Conservation (phyloP, 148 eudicot species). For the Chenopodium suecicum region DNA sequence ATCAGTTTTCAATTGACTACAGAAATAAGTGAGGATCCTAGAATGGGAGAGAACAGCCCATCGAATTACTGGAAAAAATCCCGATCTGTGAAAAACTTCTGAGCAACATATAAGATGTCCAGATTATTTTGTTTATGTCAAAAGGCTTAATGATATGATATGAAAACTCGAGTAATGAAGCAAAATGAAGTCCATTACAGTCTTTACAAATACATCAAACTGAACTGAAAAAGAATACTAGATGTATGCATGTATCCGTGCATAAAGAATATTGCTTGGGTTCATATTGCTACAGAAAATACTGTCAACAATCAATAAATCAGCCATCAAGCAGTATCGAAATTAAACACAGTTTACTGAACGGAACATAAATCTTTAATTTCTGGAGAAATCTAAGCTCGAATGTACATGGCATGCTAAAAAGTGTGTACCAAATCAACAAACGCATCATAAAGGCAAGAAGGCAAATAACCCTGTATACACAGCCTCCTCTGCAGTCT, state of each 20-base stretch:
- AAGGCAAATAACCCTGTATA: constrained; percentile 13
- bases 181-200: background rate
- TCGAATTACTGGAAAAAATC: too few relatives aligned
- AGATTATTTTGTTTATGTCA: background rate
- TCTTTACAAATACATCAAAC: background rate
- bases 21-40: too few relatives aligned
- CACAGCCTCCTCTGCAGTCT: constrained; percentile 25
- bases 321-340: background rate
- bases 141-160: background rate
- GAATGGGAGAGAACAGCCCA: too few relatives aligned
- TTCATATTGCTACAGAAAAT: background rate
- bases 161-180: background rate
- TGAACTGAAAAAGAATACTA: background rate
- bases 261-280: background rate
- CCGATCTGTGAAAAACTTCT: too few relatives aligned
- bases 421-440: constrained; percentile 10
- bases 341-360: background rate
- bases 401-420: constrained; percentile 24
- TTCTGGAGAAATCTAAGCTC: constrained; percentile 15
- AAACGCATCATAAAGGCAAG: constrained; percentile 1
- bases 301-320: constrained; percentile 9
- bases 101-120: background rate
- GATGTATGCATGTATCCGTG: too few relatives aligned
- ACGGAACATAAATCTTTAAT: constrained; percentile 14
- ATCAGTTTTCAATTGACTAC: too few relatives aligned